Evolutionary conservation across 164 flowering plant genomes (phyloP), one percentile per base, ranked within the genome.

Genomic region (Vitis amurensis): DNA sequence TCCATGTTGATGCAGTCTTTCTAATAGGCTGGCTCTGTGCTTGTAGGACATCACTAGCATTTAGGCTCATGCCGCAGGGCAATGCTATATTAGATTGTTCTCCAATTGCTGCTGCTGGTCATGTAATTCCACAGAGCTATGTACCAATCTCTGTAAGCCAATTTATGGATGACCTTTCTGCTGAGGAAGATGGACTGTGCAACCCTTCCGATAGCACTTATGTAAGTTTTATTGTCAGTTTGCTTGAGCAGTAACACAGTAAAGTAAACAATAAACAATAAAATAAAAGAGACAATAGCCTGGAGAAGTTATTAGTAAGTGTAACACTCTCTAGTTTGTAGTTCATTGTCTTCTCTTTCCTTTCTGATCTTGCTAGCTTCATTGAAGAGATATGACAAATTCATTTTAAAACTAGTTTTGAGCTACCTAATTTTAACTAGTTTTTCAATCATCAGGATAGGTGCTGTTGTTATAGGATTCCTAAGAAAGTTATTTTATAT

Each of bases 61-160:
- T 90, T 79, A 87, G 95, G 77, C 93, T 94, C 55, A 89, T 94
- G 90, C 98, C 98, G 9, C 97, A 88, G 69, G 77, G 90, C 71
- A 94, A 91, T 82, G 98, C 98, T 67, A 72, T 92, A 75, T 76
- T 94, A 73, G 98, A 94, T 77, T 94, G 97, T 78, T 84, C 98
- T 65, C 92, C 91, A 51, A 85, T 92, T 71, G 86, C 90, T 59
- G 90, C 92, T 65, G 98, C 95, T 72, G 98, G 98, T 63, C 97
- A 94, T 85, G 85, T 91, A 55, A 89, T 88, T 78, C 92, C 98
- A 31, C 98, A 89, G 59, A 92, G 90, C 81, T 94, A 87, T 84
- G 90, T 83, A 59, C 96, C 96, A 68, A 82, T 94, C 64, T 86
- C 97, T 66, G 94, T 90, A 2, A 94, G 97, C 88, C 98, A 91